Conservation (phyloP, 805 yeast species). For the Candida multigemmis region DNA sequence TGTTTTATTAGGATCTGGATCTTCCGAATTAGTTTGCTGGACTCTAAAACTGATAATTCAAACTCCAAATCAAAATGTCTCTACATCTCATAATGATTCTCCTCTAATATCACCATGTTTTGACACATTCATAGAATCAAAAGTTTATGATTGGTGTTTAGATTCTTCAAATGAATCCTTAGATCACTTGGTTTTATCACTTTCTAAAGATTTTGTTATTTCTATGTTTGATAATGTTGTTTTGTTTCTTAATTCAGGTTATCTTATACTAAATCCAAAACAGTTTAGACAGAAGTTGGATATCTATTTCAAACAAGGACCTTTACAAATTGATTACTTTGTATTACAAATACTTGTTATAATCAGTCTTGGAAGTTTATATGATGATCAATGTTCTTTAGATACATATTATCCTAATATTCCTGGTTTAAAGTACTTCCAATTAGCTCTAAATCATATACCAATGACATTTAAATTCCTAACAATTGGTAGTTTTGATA, state of each 20-base stretch:
- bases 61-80: no score
- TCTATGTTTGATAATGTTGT: conserved; percentile 8
- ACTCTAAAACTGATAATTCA: conserved; percentile 11
- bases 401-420: conserved; percentile 4
- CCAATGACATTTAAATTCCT: conserved; percentile 11
- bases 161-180: no score
- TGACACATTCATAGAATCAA: conserved; percentile 13
- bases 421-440: conserved; percentile 15
- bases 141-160: conserved; percentile 10
- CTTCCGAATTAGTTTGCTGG: conserved; percentile 17
- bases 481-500: conserved; percentile 5
- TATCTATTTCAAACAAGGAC: conserved; percentile 6
- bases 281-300: conserved; percentile 7
- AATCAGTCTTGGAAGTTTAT: conserved; percentile 14
- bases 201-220: background rate
- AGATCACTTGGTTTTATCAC: no score
- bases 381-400: conserved; percentile 6
- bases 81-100: conserved; percentile 4
- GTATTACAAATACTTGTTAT: conserved; percentile 11
- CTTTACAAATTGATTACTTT: conserved; percentile 8
- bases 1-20: conserved; percentile 13
- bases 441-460: conserved; percentile 9
- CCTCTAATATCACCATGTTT: conserved; percentile 14
- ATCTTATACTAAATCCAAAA: conserved; percentile 13
- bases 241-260: conserved; percentile 13